A percentile compares a stretch with the other conserved stretches of the same genome.
Conservation (phyloP, 148 eudicot genomes). For the Polygonum maritimum region DNA sequence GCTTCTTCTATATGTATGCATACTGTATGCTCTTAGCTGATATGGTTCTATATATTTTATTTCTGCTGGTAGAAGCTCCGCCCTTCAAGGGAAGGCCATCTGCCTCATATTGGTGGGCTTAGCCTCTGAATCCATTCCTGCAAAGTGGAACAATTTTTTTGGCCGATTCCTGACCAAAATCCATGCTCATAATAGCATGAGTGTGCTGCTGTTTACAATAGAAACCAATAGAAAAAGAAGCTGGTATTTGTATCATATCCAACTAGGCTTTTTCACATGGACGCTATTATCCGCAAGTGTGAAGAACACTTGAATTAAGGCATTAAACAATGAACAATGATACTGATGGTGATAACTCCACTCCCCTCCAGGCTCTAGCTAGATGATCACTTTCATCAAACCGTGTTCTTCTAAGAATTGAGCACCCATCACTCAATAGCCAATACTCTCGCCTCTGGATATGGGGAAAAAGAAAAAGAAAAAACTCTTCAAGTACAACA, state of each 20-base stretch:
- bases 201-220: too few species aligned
- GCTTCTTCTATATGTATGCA: neutral
- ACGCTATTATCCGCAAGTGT: too few species aligned
- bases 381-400: neutral
- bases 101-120: too few species aligned
- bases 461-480: neutral
- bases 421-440: neutral
- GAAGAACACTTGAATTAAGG: too few species aligned
- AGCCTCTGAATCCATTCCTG: too few species aligned
- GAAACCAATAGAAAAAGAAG: too few species aligned
- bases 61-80: neutral
- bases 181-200: too few species aligned
- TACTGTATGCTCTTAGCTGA: neutral
- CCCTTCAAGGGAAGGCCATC: neutral
- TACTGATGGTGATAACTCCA: neutral
- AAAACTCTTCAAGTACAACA: neutral
- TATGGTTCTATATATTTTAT: neutral
- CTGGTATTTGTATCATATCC: too few species aligned
- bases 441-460: neutral
- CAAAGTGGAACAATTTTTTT: too few species aligned
- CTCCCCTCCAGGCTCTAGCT: neutral
- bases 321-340: too few species aligned
- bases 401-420: neutral
- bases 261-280: too few species aligned
- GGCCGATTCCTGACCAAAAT: too few species aligned